These are phyloP conservation scores for Ceratobasidium sp. DNA, from an alignment of 1,284 basidiomycete species.

Conservation along the genomic window DNA sequence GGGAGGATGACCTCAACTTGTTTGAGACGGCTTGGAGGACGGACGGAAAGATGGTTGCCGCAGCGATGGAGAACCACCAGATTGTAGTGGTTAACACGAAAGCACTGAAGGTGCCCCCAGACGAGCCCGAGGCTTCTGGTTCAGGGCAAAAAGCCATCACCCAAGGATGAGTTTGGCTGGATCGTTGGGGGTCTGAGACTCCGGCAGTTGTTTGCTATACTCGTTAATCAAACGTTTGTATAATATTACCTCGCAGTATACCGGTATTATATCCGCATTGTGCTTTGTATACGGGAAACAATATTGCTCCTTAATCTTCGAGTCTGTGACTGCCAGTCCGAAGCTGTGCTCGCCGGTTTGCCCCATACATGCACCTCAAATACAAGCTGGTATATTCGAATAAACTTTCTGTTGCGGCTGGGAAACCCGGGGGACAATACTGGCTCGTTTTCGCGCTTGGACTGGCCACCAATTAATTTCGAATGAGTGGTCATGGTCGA, in stretches of 20 bases:
- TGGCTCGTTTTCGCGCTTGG: too few relatives aligned
- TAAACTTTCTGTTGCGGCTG: too few relatives aligned
- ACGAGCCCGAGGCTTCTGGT: slow-evolving; percentile 7
- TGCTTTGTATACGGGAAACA: neutral
- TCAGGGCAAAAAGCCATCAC: neutral
- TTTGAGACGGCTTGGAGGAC: slow-evolving; percentile 34
- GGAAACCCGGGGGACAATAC: too few relatives aligned
- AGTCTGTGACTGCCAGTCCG: too few relatives aligned
- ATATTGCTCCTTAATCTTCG: neutral
- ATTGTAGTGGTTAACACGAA: slow-evolving; percentile 21
- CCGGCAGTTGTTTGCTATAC: neutral
- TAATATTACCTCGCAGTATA: slow-evolving; percentile 1
- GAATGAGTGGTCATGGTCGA: too few relatives aligned
- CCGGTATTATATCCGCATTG: neutral
- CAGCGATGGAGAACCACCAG: slow-evolving; percentile 25
- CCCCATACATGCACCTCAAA: too few relatives aligned
- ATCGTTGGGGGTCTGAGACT: neutral
- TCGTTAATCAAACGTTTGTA: neutral
- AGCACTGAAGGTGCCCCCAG: slow-evolving; percentile 1
- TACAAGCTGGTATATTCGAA: too few relatives aligned
- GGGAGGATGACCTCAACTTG: slow-evolving; percentile 22
- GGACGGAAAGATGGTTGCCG: slow-evolving; percentile 38
- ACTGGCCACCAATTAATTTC: too few relatives aligned
- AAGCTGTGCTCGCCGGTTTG: too few relatives aligned
- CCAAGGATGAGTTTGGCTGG: neutral